Conservation (phyloP, 768 basidiomycete species). For the Suillus sp. region DNA sequence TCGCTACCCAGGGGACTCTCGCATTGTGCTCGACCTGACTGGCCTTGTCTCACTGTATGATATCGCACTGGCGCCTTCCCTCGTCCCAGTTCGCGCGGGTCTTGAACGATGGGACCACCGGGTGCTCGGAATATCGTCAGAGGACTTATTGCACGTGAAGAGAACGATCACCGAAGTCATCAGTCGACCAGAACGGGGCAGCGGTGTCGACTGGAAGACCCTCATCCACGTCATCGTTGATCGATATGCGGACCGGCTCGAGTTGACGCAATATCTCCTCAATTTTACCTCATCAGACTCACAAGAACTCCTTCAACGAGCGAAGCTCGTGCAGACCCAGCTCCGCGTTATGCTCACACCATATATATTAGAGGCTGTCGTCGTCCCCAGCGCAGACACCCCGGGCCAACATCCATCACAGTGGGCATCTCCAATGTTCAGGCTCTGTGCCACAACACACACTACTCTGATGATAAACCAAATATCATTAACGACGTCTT, state of each 20-base stretch:
- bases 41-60: slow-evolving; percentile 32
- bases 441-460: slow-evolving; percentile 16
- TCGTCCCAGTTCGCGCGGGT: slow-evolving; percentile 17
- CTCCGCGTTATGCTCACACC: slow-evolving; percentile 23
- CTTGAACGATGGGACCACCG: slow-evolving; percentile 27
- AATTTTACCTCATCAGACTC: slow-evolving; percentile 22
- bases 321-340: slow-evolving; percentile 18
- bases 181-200: slow-evolving; percentile 17
- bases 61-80: slow-evolving; percentile 22
- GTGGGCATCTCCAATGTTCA: slow-evolving; percentile 17
- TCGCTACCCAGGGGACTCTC: slow-evolving; percentile 29
- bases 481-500: slow-evolving; percentile 15
- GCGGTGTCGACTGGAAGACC: slow-evolving; percentile 45
- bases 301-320: slow-evolving; percentile 13
- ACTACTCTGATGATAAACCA: slow-evolving; percentile 8
- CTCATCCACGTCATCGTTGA: slow-evolving; percentile 41
- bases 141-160: slow-evolving; percentile 15
- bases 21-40: slow-evolving; percentile 26
- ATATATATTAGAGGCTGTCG: slow-evolving; percentile 16
- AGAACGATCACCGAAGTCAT: slow-evolving; percentile 14
- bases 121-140: slow-evolving; percentile 15
- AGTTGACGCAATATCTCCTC: slow-evolving; percentile 41
- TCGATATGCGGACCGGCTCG: slow-evolving; percentile 45
- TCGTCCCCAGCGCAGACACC: slow-evolving; percentile 11
- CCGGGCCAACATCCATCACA: slow-evolving; percentile 4